These are phyloP conservation scores for Nakazawaea wickerhamii DNA, from an alignment of 805 yeast species.

Conservation along the genomic window DNA sequence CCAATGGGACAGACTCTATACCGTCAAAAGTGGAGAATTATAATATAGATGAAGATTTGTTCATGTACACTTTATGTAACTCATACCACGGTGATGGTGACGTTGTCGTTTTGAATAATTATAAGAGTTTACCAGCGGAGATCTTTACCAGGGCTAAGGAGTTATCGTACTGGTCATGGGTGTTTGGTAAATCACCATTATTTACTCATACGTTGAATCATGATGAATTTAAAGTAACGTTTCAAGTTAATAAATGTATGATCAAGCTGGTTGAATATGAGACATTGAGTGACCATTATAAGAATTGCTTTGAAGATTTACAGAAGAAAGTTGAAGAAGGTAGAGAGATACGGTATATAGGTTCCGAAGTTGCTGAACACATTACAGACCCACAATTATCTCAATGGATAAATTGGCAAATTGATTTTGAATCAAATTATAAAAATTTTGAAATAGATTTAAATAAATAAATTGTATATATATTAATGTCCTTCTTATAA, in stretches of 20 bases:
- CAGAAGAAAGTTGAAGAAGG: slow-evolving; percentile 10
- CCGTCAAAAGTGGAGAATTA: slow-evolving; percentile 74
- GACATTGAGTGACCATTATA: slow-evolving; percentile 11
- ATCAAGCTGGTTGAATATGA: slow-evolving; percentile 24
- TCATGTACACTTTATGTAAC: slow-evolving; percentile 37
- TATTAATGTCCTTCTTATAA: not conserved
- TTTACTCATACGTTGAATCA: slow-evolving; percentile 46
- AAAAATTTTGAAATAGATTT: slow-evolving; percentile 9
- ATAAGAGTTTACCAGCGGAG: slow-evolving; percentile 28
- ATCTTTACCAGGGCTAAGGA: slow-evolving; percentile 34
- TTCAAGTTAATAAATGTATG: slow-evolving; percentile 48
- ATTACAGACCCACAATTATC: slow-evolving; percentile 15
- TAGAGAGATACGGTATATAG: slow-evolving; percentile 17
- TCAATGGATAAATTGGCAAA: slow-evolving; percentile 21
- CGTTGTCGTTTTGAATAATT: slow-evolving; percentile 21
- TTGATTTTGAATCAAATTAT: slow-evolving; percentile 22
- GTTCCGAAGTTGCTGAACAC: slow-evolving; percentile 15
- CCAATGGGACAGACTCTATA: slow-evolving; percentile 60
- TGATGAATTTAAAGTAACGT: slow-evolving; percentile 27
- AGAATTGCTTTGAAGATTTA: slow-evolving; percentile 16
- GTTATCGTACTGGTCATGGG: slow-evolving; percentile 66
- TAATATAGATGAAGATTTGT: slow-evolving; percentile 36
- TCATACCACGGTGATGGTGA: slow-evolving; percentile 29
- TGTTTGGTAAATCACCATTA: slow-evolving; percentile 68
- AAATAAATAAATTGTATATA: not conserved